Base-by-base conservation (phyloP, 345 rosid genomes). In the Bruguiera parviflora region DNA sequence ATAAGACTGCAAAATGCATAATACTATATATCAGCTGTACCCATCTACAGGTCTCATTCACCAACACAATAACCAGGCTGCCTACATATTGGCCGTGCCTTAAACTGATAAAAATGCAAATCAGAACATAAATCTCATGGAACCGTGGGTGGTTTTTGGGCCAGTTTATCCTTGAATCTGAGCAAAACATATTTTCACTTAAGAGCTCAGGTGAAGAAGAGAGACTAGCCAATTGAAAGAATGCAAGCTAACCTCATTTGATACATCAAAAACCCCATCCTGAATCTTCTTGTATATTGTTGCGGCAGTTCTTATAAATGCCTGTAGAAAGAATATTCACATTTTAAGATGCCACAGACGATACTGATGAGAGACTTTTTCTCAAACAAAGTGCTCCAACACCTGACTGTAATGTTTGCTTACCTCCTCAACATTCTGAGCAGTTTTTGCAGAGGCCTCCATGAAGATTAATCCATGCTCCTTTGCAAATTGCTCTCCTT, bases 391-490 rank as follows among this genome's bases (percentile, higher is more conserved):
- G 56, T 16, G 6, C 6, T 60, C 65, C 29, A 62, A 31, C 32
- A 46, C 16, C 58, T 31, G 68, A 20, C 53, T 20, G 63, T 18
- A 13, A 33, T 46, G 65, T 46, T 56, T 25, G 11, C 5, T 59
- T 64, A 90, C 99, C 92, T 95, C 98, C 72, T 95, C 98, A 6
- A 95, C 99, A 77, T 95, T 95, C 80, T 85, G 96, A 72, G 99
- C 96, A 77, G 99, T 92, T 77, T 92, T 95, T 51, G 99, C 99
- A 71, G 99, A 95, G 67, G 98, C 99, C 71, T 95, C 99, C 97
- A 92, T 95, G 81, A 95, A 95, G 57, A 95, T 90, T 79, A 95
- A 84, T 16, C 99, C 98, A 72, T 95, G 87, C 79, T 95, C 99
- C 83, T 77, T 95, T 18, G 99, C 99, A 69, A 95, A 95, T 66